Base-by-base conservation (phyloP, 768 basidiomycete genomes). In the Multifurca ochricompacta region DNA sequence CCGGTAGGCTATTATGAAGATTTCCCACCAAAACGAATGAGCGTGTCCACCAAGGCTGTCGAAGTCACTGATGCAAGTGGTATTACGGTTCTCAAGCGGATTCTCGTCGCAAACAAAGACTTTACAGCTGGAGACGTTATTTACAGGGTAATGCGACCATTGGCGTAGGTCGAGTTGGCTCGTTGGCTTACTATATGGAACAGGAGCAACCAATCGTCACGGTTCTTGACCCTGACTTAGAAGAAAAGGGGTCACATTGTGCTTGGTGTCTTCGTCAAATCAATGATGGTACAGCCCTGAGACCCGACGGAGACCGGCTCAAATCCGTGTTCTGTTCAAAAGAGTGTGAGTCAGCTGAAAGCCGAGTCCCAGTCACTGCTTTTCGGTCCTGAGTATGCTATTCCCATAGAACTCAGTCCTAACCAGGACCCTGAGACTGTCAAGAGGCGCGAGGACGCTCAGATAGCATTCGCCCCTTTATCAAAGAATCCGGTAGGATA, bases 181-280 rank as follows among this genome's bases (percentile, higher is more conserved):
- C 25, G 7, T 55, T 13, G 51, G 30, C 30, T 32, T 14, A 11
- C 42, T 45, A 27, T 51, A 31, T 31, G 23, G n/a, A 11, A 43
- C 60, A 92, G 89, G 89, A 92, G 73, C 71, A 76, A 58, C 85
- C 89, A 6, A 73, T 89, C 18, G 80, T 87, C 35, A 71, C 85
- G 10, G 81, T 73, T 27, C 78, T 92, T 19, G 90, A 91, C 62
- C 63, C 71, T 1, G 90, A 91, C 61, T 71, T 92, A 18, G 78
- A 85, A 68, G 71, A 73, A 34, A 77, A 78, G 47, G 83, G 83
- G 19, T 78, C 79, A 3, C 73, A 90, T 59, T 92, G 89, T 65
- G 76, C 80, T 16, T 80, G 87, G 59, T 92, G 89, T 65, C 72
- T 91, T 61, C 78, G 85, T 34, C 62, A 65, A 45, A 76, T 91